phyloP scores from a whole-genome alignment of 768 basidiomycete genomes.

The Phaeolepiota aurea region DNA sequence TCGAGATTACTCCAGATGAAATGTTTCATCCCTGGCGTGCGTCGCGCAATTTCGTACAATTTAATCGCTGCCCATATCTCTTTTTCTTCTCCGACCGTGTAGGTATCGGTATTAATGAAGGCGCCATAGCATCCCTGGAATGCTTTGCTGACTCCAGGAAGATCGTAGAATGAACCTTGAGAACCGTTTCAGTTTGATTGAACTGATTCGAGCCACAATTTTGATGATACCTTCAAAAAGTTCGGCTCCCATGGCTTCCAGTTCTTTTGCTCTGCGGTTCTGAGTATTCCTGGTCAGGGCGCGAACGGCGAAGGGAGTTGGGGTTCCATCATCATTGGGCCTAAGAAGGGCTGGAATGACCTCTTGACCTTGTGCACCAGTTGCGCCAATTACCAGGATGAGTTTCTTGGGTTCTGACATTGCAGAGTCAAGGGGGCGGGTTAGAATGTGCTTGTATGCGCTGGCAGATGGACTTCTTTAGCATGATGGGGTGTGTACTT shows the following conservation, averaged over 20 bases:
- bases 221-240: constrained; percentile 21
- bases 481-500: too few species aligned
- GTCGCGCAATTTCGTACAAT: constrained; percentile 31
- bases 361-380: constrained; percentile 34
- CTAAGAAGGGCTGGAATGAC: constrained; percentile 29
- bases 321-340: constrained; percentile 22
- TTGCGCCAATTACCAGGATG: constrained; percentile 37
- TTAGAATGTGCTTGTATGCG: too few species aligned
- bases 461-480: too few species aligned
- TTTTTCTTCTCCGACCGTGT: constrained; percentile 30
- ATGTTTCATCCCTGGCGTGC: constrained; percentile 22
- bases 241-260: constrained; percentile 27
- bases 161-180: constrained; percentile 8
- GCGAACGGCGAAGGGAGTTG: constrained; percentile 32
- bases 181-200: not conserved
- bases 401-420: constrained; percentile 22
- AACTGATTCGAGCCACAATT: not conserved
- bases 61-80: constrained; percentile 30
- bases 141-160: constrained; percentile 8
- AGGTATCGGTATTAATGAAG: constrained; percentile 31
- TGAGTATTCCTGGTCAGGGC: constrained; percentile 29
- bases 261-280: constrained; percentile 23
- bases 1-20: constrained; percentile 34
- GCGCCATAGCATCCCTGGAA: constrained; percentile 30
- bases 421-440: too few species aligned